Conservation (phyloP, 116 monocot genomes). For the Posidonia oceanica region DNA sequence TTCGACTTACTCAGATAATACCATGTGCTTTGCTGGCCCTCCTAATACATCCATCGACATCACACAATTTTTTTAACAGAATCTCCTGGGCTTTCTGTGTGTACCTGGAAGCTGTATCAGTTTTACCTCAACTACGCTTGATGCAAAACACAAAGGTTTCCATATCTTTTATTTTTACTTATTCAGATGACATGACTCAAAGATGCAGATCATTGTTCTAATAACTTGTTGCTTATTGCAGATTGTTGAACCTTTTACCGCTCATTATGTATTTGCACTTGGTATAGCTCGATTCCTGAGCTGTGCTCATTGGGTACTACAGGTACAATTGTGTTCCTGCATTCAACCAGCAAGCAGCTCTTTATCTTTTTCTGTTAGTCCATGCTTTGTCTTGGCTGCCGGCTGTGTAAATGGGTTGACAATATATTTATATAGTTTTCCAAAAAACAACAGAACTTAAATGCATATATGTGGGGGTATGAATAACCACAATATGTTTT, state of each 20-base stretch:
- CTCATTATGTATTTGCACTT: conserved; percentile 78
- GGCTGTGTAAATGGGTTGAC: too few relatives aligned
- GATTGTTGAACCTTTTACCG: conserved; percentile 83
- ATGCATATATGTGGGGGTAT: too few relatives aligned
- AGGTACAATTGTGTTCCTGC: conserved; percentile 25
- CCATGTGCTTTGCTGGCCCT: conserved; percentile 63
- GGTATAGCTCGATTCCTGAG: conserved; percentile 70
- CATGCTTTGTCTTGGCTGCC: too few relatives aligned
- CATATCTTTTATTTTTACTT: not conserved
- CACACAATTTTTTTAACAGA: conserved; percentile 50
- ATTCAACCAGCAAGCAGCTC: too few relatives aligned
- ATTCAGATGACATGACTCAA: not conserved
- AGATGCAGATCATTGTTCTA: not conserved
- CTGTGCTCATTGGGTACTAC: conserved; percentile 78
- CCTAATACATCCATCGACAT: conserved; percentile 55
- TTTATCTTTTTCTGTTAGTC: too few relatives aligned
- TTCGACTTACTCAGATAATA: conserved; percentile 25
- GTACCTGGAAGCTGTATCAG: conserved; percentile 78
- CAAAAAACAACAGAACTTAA: too few relatives aligned
- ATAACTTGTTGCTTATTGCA: conserved; percentile 9
- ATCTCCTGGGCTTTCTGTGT: conserved; percentile 88
- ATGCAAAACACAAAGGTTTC: conserved; percentile 83
- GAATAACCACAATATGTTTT: too few relatives aligned
- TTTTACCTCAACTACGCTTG: conserved; percentile 64
- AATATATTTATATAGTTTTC: too few relatives aligned